phyloP scores from a whole-genome alignment of 352 stramenopile genomes.

The Globisporangium nagaii region DNA sequence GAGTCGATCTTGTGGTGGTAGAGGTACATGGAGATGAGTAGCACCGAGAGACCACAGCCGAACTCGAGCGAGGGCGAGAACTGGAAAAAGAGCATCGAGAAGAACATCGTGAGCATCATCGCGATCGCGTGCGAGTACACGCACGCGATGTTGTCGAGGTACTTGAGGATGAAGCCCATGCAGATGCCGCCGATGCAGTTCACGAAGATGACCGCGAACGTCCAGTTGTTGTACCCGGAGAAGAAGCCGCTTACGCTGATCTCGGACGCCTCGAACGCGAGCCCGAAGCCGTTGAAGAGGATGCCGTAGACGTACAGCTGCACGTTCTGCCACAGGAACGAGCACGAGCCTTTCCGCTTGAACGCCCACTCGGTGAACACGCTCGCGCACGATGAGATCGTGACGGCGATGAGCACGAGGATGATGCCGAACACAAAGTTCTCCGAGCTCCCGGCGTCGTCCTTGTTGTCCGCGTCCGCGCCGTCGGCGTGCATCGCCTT shows the following conservation, averaged over 20 bases:
- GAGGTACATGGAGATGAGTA: conserved; percentile 86
- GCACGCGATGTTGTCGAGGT: conserved; percentile 87
- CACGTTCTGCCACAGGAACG: conserved; percentile 81
- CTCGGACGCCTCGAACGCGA: conserved; percentile 43
- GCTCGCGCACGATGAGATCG: conserved; percentile 76
- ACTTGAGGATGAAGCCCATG: conserved; percentile 83
- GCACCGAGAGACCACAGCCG: conserved; percentile 65
- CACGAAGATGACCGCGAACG: conserved; percentile 63
- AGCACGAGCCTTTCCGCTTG: conserved; percentile 67
- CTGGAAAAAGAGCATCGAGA: conserved; percentile 83
- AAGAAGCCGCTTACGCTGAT: conserved; percentile 62
- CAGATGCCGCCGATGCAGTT: conserved; percentile 72
- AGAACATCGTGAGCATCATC: conserved; percentile 88
- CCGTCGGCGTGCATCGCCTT: conserved; percentile 8
- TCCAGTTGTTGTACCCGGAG: conserved; percentile 77
- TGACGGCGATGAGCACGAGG: conserved; percentile 67
- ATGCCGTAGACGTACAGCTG: conserved; percentile 81
- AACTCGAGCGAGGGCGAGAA: conserved; percentile 85
- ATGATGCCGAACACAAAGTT: conserved; percentile 45
- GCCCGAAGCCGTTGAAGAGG: conserved; percentile 66
- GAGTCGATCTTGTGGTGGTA: conserved; percentile 71
- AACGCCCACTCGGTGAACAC: conserved; percentile 85
- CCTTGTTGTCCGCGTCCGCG: conserved; percentile 4
- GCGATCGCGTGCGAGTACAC: conserved; percentile 81
- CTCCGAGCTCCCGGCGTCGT: conserved; percentile 14